Conservation (phyloP, 495 filamentous ascomycete species). For the Lophiostoma macrostomum region DNA sequence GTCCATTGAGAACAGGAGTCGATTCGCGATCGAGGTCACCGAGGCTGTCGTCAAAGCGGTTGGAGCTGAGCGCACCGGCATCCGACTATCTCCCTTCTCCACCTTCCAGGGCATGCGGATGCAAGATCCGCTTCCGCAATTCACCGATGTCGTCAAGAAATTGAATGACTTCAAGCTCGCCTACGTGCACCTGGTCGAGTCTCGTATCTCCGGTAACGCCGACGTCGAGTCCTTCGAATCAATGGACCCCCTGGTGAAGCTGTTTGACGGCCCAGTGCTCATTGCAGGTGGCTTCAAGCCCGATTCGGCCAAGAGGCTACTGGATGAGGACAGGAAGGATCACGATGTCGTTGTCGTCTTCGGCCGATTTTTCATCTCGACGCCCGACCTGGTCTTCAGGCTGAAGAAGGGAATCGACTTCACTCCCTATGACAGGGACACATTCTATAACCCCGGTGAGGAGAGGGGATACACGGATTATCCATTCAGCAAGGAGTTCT, state of each 20-base stretch:
- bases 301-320: conserved; percentile 48
- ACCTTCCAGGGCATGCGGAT: conserved; percentile 68
- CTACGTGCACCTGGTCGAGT: conserved; percentile 64
- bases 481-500: conserved; percentile 56
- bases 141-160: conserved; percentile 53
- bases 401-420: conserved; percentile 57
- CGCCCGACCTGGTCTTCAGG: conserved; percentile 66
- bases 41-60: conserved; percentile 62
- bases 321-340: conserved; percentile 54
- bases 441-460: conserved; percentile 56
- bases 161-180: conserved; percentile 57
- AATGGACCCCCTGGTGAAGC: conserved; percentile 53
- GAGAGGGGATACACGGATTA: conserved; percentile 64
- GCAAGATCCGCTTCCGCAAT: conserved; percentile 61
- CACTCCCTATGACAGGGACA: conserved; percentile 52
- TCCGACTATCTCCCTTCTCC: conserved; percentile 64
- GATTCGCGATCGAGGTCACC: conserved; percentile 63
- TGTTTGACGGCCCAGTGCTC: conserved; percentile 55
- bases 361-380: conserved; percentile 66
- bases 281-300: conserved; percentile 59
- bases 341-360: conserved; percentile 52
- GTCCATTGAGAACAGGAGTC: conserved; percentile 66
- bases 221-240: conserved; percentile 46
- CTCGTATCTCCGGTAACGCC: conserved; percentile 48
- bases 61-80: conserved; percentile 59